These are phyloP conservation scores for Albugo candida DNA, from an alignment of 352 stramenopile species.

Conservation along the genomic window DNA sequence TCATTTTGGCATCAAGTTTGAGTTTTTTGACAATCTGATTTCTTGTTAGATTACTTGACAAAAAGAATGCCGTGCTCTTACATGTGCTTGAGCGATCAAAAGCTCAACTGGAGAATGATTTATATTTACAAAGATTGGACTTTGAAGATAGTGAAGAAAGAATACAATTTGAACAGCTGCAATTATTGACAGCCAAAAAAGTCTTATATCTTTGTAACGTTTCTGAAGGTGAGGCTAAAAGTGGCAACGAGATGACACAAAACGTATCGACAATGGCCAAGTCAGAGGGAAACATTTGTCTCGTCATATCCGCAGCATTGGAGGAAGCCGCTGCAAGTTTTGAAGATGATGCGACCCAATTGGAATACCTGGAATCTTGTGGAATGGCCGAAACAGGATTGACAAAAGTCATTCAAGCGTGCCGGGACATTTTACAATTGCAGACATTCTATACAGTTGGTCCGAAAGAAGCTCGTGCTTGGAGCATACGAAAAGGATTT, in stretches of 20 bases:
- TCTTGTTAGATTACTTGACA: conserved; percentile 23
- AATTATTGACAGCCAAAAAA: conserved; percentile 82
- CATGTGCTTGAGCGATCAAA: conserved; percentile 38
- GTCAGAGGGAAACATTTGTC: conserved; percentile 39
- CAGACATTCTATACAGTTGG: conserved; percentile 95
- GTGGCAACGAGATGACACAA: conserved; percentile 86
- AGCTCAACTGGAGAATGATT: conserved; percentile 69
- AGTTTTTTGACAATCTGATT: not conserved
- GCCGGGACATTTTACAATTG: conserved; percentile 87
- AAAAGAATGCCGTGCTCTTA: conserved; percentile 25
- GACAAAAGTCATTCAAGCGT: conserved; percentile 71
- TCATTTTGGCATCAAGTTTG: not conserved
- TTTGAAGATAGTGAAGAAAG: conserved; percentile 77
- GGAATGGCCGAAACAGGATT: conserved; percentile 54
- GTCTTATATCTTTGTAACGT: conserved; percentile 97
- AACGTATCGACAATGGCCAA: conserved; percentile 43
- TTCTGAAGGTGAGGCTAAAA: conserved; percentile 85
- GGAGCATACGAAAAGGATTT: conserved; percentile 63
- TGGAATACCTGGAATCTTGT: conserved; percentile 86
- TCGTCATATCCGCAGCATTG: conserved; percentile 53
- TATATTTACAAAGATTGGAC: conserved; percentile 25
- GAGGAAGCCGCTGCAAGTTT: conserved; percentile 67
- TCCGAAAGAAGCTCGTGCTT: conserved; percentile 63
- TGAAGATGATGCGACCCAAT: conserved; percentile 77
- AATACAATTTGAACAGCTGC: conserved; percentile 56